Evolutionary conservation across 805 yeast species (phyloP).

Genomic region (Suhomyces emberorum): DNA sequence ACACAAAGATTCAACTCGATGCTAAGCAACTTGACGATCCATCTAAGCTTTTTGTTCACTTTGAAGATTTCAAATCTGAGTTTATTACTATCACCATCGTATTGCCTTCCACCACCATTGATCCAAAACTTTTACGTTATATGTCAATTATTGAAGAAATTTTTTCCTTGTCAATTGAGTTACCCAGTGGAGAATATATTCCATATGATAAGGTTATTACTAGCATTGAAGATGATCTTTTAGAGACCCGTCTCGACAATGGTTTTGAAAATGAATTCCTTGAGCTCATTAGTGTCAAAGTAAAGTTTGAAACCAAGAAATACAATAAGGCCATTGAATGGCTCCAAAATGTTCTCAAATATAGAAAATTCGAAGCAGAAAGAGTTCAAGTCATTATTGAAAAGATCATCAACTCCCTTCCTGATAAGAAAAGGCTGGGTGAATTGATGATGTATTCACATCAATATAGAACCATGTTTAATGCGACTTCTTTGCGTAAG

Average conservation of each 20-base stretch:
- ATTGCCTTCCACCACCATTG: slow-evolving; percentile 53
- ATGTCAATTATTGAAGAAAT: slow-evolving; percentile 62
- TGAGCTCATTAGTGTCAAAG: slow-evolving; percentile 60
- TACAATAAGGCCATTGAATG: slow-evolving; percentile 73
- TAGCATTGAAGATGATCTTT: slow-evolving; percentile 67
- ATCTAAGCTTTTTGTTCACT: slow-evolving; percentile 66
- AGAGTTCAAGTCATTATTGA: slow-evolving; percentile 67
- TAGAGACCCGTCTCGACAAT: slow-evolving; percentile 52
- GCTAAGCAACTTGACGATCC: slow-evolving; percentile 44
- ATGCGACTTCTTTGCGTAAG: slow-evolving; percentile 59
- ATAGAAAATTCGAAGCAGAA: slow-evolving; percentile 66
- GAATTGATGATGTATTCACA: slow-evolving; percentile 62
- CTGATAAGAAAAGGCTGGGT: slow-evolving; percentile 64
- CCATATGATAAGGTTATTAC: slow-evolving; percentile 77
- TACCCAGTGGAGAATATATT: slow-evolving; percentile 55
- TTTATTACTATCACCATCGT: slow-evolving; percentile 68
- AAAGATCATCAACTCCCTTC: slow-evolving; percentile 54
- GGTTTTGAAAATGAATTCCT: slow-evolving; percentile 60
- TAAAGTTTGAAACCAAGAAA: slow-evolving; percentile 59
- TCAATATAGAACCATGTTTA: slow-evolving; percentile 50
- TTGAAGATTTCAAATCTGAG: slow-evolving; percentile 76
- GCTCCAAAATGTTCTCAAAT: slow-evolving; percentile 63
- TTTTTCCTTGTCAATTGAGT: slow-evolving; percentile 67
- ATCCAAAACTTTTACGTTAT: slow-evolving; percentile 55
- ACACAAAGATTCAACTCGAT: slow-evolving; percentile 16